phyloP scores from a whole-genome alignment of 345 rosid genomes.

The Arabis alpina region DNA sequence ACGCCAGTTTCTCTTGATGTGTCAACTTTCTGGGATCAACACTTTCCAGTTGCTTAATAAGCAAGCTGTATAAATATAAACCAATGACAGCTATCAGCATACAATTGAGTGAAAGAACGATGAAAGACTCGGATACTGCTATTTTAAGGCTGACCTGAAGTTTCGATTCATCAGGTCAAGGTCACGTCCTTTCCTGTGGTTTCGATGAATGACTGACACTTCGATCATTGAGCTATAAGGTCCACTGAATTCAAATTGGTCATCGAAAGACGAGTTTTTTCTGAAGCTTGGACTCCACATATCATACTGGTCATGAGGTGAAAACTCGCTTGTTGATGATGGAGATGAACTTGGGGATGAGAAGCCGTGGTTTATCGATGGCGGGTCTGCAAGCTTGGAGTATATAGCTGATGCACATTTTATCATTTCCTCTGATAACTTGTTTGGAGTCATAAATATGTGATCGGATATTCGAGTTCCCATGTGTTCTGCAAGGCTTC shows the following conservation, averaged over 20 bases:
- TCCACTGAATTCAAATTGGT: constrained; percentile 93
- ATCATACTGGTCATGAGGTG: constrained; percentile 76
- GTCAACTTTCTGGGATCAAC: constrained; percentile 69
- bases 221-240: constrained; percentile 95
- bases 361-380: constrained; percentile 63
- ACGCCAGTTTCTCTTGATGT: constrained; percentile 89
- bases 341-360: constrained; percentile 85
- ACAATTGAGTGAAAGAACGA: background rate
- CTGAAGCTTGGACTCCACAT: constrained; percentile 93
- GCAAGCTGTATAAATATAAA: constrained; percentile 56
- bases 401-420: constrained; percentile 82
- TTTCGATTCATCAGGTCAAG: constrained; percentile 79
- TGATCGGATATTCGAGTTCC: constrained; percentile 91
- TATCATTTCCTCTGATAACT: constrained; percentile 91
- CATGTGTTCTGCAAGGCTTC: constrained; percentile 92
- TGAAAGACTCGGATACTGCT: background rate
- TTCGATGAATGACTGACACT: constrained; percentile 75
- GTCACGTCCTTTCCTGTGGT: constrained; percentile 72
- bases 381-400: constrained; percentile 90
- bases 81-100: constrained; percentile 16
- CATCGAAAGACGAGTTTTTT: constrained; percentile 77
- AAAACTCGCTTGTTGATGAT: constrained; percentile 71
- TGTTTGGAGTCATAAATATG: constrained; percentile 80
- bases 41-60: constrained; percentile 68
- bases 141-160: constrained; percentile 60